Percentiles rank a stretch among this genome's conserved stretches.
phyloP scores from a whole-genome alignment of 805 yeast species.

The Saccharomycodes ludwigii region DNA sequence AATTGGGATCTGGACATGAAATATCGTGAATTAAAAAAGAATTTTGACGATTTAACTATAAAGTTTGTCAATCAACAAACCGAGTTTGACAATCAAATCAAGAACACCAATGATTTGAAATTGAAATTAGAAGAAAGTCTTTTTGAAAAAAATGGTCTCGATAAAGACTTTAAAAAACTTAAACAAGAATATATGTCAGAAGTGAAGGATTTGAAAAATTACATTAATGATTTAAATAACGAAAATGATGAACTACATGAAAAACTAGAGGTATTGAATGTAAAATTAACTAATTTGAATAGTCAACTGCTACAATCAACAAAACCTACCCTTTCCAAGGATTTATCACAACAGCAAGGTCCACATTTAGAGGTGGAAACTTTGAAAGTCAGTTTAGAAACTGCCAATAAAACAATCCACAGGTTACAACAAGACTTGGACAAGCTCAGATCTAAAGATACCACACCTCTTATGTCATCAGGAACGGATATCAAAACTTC shows the following conservation, averaged over 20 bases:
- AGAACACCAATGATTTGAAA: conserved; percentile 25
- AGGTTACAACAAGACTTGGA: conserved; percentile 34
- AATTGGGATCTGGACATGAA: conserved; percentile 56
- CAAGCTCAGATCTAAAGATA: conserved; percentile 16
- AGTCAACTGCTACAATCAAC: conserved; percentile 3
- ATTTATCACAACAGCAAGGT: too few relatives aligned
- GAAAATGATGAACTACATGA: conserved; percentile 50
- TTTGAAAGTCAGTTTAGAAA: conserved; percentile 47
- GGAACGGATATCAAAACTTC: not conserved
- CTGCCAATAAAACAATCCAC: conserved; percentile 51
- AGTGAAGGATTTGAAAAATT: conserved; percentile 34
- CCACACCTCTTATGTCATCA: not conserved
- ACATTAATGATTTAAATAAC: conserved; percentile 50
- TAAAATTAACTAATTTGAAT: conserved; percentile 12
- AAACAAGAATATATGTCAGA: conserved; percentile 29
- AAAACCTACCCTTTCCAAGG: conserved; percentile 3
- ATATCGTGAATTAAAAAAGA: conserved; percentile 25
- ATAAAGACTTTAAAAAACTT: conserved; percentile 26
- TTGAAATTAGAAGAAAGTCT: conserved; percentile 37
- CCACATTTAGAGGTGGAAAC: conserved; percentile 51
- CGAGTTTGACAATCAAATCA: conserved; percentile 29
- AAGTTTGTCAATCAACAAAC: conserved; percentile 27
- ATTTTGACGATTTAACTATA: conserved; percentile 28
- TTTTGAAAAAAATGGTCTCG: conserved; percentile 28
- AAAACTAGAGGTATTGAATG: conserved; percentile 21